Percentiles rank a stretch among this genome's conserved stretches.
Conservation (phyloP, 331 rosid species). For the Saraca asoca region DNA sequence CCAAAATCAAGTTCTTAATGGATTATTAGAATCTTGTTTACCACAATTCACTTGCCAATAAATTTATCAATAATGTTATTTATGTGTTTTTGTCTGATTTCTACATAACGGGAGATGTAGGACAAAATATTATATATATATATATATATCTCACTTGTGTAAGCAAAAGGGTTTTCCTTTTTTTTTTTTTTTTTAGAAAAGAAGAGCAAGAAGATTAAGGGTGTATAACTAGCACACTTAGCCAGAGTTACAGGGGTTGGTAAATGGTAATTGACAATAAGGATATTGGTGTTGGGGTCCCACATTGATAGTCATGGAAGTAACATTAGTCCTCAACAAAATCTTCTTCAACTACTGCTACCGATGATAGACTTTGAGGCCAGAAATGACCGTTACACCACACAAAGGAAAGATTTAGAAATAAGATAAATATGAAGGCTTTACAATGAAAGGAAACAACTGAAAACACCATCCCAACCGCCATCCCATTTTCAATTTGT, state of each 20-base stretch:
- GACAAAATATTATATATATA: too few species aligned
- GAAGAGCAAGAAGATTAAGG: too few species aligned
- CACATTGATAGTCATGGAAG: slow-evolving; percentile 12
- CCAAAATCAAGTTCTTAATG: too few species aligned
- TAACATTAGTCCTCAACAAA: slow-evolving; percentile 7
- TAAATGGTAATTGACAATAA: slow-evolving; percentile 9
- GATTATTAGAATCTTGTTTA: background rate
- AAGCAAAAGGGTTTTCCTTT: too few species aligned
- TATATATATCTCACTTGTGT: too few species aligned
- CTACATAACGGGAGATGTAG: too few species aligned
- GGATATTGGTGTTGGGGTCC: slow-evolving; percentile 13
- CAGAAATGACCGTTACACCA: slow-evolving; percentile 39
- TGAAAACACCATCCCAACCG: slow-evolving; percentile 62
- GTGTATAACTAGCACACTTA: too few species aligned
- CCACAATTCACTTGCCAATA: background rate
- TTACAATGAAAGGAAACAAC: slow-evolving; percentile 31
- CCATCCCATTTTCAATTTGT: slow-evolving; percentile 35
- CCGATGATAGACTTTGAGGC: slow-evolving; percentile 27
- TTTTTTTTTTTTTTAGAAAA: too few species aligned
- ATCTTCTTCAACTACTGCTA: slow-evolving; percentile 31
- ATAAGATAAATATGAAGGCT: slow-evolving; percentile 25
- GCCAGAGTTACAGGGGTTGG: too few species aligned
- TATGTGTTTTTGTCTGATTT: too few species aligned
- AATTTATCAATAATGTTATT: too few species aligned
- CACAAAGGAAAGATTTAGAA: slow-evolving; percentile 33